Evolutionary conservation across 768 basidiomycete species (phyloP).

Genomic region (Boletus speciosus): DNA sequence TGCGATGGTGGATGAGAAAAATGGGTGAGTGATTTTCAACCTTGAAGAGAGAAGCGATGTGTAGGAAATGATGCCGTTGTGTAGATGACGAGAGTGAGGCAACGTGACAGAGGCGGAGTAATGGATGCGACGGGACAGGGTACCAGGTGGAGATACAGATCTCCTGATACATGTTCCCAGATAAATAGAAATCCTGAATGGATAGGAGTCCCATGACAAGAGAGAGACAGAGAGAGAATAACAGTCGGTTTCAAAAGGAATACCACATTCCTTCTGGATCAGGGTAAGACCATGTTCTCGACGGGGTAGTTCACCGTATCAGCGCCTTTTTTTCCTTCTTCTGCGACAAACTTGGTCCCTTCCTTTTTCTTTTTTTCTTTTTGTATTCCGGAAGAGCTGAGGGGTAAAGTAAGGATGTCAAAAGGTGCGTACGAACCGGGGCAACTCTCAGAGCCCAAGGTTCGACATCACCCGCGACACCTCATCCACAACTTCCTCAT

Average conservation of each 20-base stretch:
- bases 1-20: constrained; percentile 12
- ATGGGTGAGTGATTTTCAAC: constrained; percentile 12
- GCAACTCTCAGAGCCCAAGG: constrained; percentile 50
- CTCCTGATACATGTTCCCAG: constrained; percentile 31
- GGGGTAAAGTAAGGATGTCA: constrained; percentile 9
- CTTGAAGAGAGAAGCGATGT: constrained; percentile 18
- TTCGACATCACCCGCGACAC: constrained; percentile 77
- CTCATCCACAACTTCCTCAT: constrained; percentile 63
- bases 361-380: constrained; percentile 2
- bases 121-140: constrained; percentile 25
- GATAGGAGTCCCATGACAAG: constrained; percentile 28
- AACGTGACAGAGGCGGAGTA: constrained; percentile 16
- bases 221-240: constrained; percentile 17
- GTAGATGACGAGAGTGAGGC: constrained; percentile 26
- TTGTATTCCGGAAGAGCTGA: constrained; percentile 3
- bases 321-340: constrained; percentile 1
- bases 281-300: constrained; percentile 20
- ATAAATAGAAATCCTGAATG: constrained; percentile 35
- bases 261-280: constrained; percentile 19
- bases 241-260: constrained; percentile 18
- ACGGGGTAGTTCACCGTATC: constrained; percentile 19
- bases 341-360: constrained; percentile 4
- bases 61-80: constrained; percentile 30
- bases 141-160: constrained; percentile 21
- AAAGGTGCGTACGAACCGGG: constrained; percentile 14